A percentile compares a stretch with the other conserved stretches of the same genome.
Evolutionary conservation across 177 flowering plant species (phyloP).

Genomic region (Telopea speciosissima): DNA sequence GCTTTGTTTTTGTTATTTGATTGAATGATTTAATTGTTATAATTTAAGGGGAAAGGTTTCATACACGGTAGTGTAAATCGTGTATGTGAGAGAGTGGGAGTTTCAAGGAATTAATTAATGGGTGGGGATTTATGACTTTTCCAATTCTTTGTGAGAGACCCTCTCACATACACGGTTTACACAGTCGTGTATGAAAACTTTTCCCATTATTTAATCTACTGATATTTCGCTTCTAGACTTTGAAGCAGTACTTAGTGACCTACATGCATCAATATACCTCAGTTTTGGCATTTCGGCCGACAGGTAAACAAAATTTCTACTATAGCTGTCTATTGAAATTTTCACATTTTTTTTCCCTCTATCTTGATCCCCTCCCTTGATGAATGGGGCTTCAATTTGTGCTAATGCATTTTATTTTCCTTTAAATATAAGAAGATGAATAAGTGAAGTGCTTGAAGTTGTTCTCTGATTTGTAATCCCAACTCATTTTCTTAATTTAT

Average conservation of each 20-base stretch:
- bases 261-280: constrained; percentile 31
- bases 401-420: neutral
- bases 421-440: constrained; percentile 1
- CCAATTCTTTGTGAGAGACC: no score
- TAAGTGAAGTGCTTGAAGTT: neutral
- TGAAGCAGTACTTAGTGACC: constrained; percentile 42
- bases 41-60: no score
- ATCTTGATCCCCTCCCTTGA: neutral
- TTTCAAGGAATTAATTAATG: no score
- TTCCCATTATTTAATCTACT: no score
- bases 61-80: no score
- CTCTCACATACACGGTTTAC: no score
- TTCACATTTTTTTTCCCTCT: no score
- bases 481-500: neutral
- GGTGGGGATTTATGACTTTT: no score
- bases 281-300: constrained; percentile 74
- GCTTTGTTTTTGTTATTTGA: constrained; percentile 17
- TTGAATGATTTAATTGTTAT: neutral
- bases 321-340: neutral
- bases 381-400: neutral
- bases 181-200: no score
- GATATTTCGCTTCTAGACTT: constrained; percentile 22
- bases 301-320: constrained; percentile 33
- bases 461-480: neutral
- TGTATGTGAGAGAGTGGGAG: no score